Evolutionary conservation across 202 grass and related monocot genomes (phyloP).

Genomic region (Bolboschoenoplectus hybrid): DNA sequence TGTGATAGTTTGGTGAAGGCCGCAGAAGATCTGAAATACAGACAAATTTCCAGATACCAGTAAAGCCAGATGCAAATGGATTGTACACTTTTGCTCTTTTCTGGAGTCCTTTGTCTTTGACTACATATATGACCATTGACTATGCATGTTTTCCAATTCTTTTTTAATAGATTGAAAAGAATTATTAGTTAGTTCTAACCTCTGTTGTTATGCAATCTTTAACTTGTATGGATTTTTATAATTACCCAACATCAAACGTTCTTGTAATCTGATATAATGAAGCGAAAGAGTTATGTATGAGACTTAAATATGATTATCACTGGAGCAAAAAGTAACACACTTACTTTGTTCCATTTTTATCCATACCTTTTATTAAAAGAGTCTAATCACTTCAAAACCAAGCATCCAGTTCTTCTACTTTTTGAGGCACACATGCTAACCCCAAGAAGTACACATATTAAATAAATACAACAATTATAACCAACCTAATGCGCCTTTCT

Average conservation of each 20-base stretch:
- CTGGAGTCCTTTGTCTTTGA: conserved; percentile 28
- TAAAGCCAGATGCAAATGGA: neutral
- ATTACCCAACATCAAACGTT: too few species aligned
- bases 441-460: conserved; percentile 14
- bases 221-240: neutral
- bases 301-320: neutral
- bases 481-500: conserved; percentile 7
- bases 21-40: neutral
- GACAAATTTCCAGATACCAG: conserved; percentile 20
- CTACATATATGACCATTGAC: neutral
- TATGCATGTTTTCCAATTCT: neutral
- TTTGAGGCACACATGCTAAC: conserved; percentile 22
- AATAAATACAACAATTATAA: conserved; percentile 28
- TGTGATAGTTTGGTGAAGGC: neutral
- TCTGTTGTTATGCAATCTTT: neutral
- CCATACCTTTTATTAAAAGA: neutral
- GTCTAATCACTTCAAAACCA: conserved; percentile 18
- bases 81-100: neutral
- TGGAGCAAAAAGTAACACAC: neutral
- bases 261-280: neutral
- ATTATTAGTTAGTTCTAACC: neutral
- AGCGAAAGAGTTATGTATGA: neutral
- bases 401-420: conserved; percentile 29
- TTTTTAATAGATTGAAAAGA: neutral
- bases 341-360: neutral